These are phyloP conservation scores for Didymosphaeria variabile DNA, from an alignment of 2,329 filamentous ascomycete species.

Conservation along the genomic window DNA sequence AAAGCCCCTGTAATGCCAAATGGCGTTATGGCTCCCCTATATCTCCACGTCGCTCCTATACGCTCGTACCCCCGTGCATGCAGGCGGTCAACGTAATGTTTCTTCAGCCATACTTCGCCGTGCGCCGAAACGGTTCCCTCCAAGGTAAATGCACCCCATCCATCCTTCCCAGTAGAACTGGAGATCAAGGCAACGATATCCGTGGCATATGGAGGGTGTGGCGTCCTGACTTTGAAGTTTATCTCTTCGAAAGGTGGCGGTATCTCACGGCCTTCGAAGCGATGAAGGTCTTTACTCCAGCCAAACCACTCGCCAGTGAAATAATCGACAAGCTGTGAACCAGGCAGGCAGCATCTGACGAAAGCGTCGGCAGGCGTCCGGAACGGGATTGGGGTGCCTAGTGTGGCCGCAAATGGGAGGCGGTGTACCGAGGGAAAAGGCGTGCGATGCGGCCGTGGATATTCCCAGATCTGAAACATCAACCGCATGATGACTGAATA, in stretches of 20 bases:
- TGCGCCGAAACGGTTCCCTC: not conserved
- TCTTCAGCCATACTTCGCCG: conserved; percentile 8
- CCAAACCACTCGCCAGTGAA: conserved; percentile 11
- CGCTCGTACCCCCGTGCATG: too few relatives aligned
- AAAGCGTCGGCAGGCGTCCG: not conserved
- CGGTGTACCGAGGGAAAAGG: conserved; percentile 10
- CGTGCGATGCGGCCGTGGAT: not conserved
- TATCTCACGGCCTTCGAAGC: not conserved
- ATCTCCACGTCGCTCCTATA: not conserved
- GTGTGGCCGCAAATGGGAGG: not conserved
- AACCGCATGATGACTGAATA: not conserved
- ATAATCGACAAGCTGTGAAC: not conserved
- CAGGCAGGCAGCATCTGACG: not conserved
- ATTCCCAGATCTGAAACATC: not conserved
- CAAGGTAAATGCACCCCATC: conserved; percentile 5
- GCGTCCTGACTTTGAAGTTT: not conserved
- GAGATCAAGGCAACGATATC: conserved; percentile 2
- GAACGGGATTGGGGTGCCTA: conserved; percentile 5
- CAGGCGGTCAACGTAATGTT: not conserved
- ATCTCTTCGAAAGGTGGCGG: not conserved
- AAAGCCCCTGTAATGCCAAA: conserved; percentile 9
- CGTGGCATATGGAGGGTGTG: not conserved
- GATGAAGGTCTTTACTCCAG: not conserved
- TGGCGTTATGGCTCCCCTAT: conserved; percentile 7
- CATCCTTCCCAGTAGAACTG: conserved; percentile 1